Evolutionary conservation across 164 flowering plant genomes (phyloP).

Genomic region (Dillenia turbinata): DNA sequence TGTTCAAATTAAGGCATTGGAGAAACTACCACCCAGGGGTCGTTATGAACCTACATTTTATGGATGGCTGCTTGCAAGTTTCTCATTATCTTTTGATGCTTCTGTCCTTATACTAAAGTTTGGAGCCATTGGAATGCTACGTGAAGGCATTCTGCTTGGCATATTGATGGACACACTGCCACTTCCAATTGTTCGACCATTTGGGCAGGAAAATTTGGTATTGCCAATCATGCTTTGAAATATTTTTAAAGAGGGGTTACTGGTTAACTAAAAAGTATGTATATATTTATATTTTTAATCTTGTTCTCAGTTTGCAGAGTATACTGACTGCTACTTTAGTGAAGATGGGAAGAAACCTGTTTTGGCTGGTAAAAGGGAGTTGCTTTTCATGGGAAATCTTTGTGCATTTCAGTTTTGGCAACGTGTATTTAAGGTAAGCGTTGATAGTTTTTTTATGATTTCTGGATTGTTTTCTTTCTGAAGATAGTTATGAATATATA

Average conservation of each 20-base stretch:
- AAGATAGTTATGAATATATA: background rate
- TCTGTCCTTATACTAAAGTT: conserved; percentile 75
- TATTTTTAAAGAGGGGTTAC: background rate
- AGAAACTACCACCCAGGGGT: conserved; percentile 45
- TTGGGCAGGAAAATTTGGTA: conserved; percentile 81
- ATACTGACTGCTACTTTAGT: conserved; percentile 42
- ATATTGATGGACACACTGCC: conserved; percentile 84
- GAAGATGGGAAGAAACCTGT: conserved; percentile 27
- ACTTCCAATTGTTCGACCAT: conserved; percentile 79
- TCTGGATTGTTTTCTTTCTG: background rate
- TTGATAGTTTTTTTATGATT: background rate
- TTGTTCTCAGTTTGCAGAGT: conserved; percentile 46
- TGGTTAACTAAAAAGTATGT: background rate
- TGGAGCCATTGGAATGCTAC: conserved; percentile 70
- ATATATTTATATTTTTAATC: conserved; percentile 6
- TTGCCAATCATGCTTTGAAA: background rate
- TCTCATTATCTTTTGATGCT: conserved; percentile 87
- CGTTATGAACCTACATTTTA: conserved; percentile 89
- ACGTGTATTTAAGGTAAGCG: conserved; percentile 65
- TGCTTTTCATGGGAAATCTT: conserved; percentile 56
- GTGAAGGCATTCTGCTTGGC: conserved; percentile 92
- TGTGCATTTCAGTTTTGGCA: conserved; percentile 94
- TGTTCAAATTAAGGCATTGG: conserved; percentile 53
- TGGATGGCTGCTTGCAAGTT: conserved; percentile 74
- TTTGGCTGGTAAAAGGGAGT: conserved; percentile 53